phyloP scores from a whole-genome alignment of 1,139 yeast species.

The Magnusiomyces paraingens region DNA sequence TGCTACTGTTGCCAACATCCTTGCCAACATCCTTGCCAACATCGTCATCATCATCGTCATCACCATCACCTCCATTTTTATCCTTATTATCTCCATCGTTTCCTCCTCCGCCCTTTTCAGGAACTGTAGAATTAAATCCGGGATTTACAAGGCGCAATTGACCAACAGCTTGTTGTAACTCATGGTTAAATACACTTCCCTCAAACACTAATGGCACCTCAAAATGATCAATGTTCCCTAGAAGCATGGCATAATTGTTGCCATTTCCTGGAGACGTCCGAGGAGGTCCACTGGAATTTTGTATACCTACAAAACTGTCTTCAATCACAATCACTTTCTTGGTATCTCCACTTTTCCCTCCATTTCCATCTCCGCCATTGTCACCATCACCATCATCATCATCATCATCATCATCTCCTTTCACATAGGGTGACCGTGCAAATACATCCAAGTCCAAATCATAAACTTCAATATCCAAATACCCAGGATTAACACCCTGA shows the following conservation, averaged over 20 bases:
- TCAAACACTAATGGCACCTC: slow-evolving; percentile 71
- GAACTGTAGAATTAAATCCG: slow-evolving; percentile 55
- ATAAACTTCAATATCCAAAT: slow-evolving; percentile 57
- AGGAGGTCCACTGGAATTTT: no score
- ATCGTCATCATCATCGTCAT: slow-evolving; percentile 10
- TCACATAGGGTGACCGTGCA: slow-evolving; percentile 64
- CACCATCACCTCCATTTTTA: slow-evolving; percentile 19
- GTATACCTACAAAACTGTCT: no score
- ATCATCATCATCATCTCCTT: slow-evolving; percentile 22
- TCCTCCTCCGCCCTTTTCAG: slow-evolving; percentile 26
- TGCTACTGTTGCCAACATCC: background rate
- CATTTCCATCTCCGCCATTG: slow-evolving; percentile 3
- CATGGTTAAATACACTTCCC: slow-evolving; percentile 71
- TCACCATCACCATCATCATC: slow-evolving; percentile 14
- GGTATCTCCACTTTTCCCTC: no score
- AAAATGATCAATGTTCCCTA: slow-evolving; percentile 61
- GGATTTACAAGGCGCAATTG: slow-evolving; percentile 71
- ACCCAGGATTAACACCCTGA: slow-evolving; percentile 83
- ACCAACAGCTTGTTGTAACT: slow-evolving; percentile 49
- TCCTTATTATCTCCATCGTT: slow-evolving; percentile 18
- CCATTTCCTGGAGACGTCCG: no score
- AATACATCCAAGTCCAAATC: slow-evolving; percentile 78
- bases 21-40: background rate
- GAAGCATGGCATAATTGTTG: slow-evolving; percentile 51
- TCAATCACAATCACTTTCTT: background rate